Conservation (phyloP, 176 grass and related monocot genomes). For the Typha latifolia region DNA sequence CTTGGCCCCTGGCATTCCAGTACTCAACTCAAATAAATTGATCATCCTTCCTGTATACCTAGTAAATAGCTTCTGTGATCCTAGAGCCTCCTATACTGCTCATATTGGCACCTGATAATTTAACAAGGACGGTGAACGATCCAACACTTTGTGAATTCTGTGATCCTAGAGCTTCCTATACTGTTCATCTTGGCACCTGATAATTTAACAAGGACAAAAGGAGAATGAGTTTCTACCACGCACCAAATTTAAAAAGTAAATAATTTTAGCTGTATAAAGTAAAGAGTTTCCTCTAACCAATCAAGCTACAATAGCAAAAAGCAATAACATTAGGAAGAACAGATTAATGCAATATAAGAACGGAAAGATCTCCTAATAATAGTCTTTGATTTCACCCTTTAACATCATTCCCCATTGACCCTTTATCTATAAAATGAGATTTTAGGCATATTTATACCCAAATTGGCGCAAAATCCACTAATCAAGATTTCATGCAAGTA, state of each 20-base stretch:
- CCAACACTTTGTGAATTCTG: too few species aligned
- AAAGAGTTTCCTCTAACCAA: background rate
- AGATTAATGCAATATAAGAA: background rate
- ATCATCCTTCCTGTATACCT: constrained; percentile 11
- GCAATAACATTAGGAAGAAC: background rate
- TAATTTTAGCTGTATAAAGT: background rate
- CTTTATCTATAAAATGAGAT: background rate
- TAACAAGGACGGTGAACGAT: too few species aligned
- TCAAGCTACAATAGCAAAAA: background rate
- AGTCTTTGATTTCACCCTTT: too few species aligned
- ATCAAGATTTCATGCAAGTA: background rate
- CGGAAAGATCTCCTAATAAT: background rate
- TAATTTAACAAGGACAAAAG: background rate
- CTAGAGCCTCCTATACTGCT: background rate
- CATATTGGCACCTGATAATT: too few species aligned
- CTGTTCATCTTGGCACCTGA: too few species aligned
- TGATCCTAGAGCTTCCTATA: too few species aligned
- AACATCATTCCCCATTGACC: background rate
- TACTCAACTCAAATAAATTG: constrained; percentile 14
- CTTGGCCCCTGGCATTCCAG: constrained; percentile 6
- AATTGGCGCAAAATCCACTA: background rate
- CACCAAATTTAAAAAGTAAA: background rate
- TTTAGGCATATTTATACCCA: background rate
- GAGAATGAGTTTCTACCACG: background rate
- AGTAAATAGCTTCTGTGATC: background rate